Evolutionary conservation across 768 basidiomycete species (phyloP).

Genomic region (Lactarius indigo): DNA sequence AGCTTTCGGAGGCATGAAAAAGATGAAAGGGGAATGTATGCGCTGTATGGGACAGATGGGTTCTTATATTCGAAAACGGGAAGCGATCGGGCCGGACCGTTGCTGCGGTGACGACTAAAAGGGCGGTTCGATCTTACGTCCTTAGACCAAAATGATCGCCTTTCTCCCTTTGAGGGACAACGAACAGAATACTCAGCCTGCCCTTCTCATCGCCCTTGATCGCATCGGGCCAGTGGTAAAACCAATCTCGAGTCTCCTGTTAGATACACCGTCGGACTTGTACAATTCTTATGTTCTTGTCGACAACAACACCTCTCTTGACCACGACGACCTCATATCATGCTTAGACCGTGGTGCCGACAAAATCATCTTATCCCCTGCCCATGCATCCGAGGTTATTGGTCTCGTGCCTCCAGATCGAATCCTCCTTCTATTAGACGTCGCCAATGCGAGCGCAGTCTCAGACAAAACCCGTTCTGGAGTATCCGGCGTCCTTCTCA

Average conservation of each 20-base stretch:
- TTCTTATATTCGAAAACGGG: not conserved
- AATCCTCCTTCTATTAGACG: conserved; percentile 72
- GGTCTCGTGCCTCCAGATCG: conserved; percentile 67
- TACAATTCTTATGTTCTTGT: conserved; percentile 50
- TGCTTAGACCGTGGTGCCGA: conserved; percentile 77
- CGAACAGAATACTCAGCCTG: conserved; percentile 32
- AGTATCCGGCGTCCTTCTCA: conserved; percentile 77
- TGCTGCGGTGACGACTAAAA: not conserved
- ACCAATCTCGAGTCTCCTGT: conserved; percentile 29
- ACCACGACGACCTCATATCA: conserved; percentile 53
- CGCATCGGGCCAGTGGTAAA: conserved; percentile 78
- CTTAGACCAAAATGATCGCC: conserved; percentile 28
- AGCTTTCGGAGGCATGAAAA: conserved; percentile 26
- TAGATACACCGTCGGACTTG: conserved; percentile 31
- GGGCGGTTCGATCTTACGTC: not conserved
- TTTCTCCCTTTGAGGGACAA: conserved; percentile 42
- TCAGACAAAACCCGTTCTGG: conserved; percentile 69
- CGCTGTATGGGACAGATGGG: not conserved
- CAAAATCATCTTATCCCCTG: conserved; percentile 71
- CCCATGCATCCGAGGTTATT: conserved; percentile 63
- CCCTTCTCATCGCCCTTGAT: conserved; percentile 56
- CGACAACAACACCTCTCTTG: conserved; percentile 44
- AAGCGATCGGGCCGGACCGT: not conserved
- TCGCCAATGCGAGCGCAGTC: conserved; percentile 67
- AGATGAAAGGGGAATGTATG: not conserved